Percentiles rank a stretch among this genome's conserved stretches.
These are phyloP conservation scores for Microdochium trichocladiopsis DNA, from an alignment of 2,329 filamentous ascomycete genomes.

Conservation along the genomic window DNA sequence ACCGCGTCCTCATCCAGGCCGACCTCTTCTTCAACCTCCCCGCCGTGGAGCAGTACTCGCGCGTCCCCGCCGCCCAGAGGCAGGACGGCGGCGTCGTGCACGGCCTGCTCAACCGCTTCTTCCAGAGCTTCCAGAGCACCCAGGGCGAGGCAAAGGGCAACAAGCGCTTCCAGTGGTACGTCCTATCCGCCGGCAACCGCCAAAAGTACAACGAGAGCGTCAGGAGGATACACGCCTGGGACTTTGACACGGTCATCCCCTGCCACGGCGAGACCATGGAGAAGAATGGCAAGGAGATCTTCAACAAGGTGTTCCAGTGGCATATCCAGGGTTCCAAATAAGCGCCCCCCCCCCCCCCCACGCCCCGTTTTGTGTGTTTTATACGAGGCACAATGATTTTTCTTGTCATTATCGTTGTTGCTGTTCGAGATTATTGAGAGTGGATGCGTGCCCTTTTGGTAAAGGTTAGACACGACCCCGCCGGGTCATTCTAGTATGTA, in stretches of 20 bases:
- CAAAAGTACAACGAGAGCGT: slow-evolving; percentile 71
- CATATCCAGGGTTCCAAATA: slow-evolving; percentile 49
- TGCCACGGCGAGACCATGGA: slow-evolving; percentile 92
- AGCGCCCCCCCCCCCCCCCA: too few species aligned
- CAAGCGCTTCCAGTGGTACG: slow-evolving; percentile 79
- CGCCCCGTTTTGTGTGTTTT: too few species aligned
- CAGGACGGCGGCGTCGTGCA: slow-evolving; percentile 9
- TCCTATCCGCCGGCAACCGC: slow-evolving; percentile 37
- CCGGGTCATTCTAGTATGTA: slow-evolving; percentile 5
- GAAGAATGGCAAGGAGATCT: slow-evolving; percentile 63
- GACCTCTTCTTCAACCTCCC: slow-evolving; percentile 92
- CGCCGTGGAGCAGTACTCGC: slow-evolving; percentile 74
- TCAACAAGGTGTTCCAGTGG: slow-evolving; percentile 76
- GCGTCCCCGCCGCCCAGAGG: slow-evolving; percentile 39
- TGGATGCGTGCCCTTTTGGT: slow-evolving; percentile 1
- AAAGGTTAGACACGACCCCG: too few species aligned
- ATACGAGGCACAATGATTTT: too few species aligned
- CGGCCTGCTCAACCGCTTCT: slow-evolving; percentile 34
- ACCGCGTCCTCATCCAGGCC: slow-evolving; percentile 74
- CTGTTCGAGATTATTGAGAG: too few species aligned
- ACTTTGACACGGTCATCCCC: slow-evolving; percentile 78
- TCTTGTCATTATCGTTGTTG: too few species aligned
- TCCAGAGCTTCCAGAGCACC: slow-evolving; percentile 51
- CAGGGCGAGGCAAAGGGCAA: slow-evolving; percentile 62
- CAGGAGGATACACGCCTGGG: slow-evolving; percentile 66